phyloP scores from a whole-genome alignment of 176 grass and related monocot species.

The Avena atlantica region DNA sequence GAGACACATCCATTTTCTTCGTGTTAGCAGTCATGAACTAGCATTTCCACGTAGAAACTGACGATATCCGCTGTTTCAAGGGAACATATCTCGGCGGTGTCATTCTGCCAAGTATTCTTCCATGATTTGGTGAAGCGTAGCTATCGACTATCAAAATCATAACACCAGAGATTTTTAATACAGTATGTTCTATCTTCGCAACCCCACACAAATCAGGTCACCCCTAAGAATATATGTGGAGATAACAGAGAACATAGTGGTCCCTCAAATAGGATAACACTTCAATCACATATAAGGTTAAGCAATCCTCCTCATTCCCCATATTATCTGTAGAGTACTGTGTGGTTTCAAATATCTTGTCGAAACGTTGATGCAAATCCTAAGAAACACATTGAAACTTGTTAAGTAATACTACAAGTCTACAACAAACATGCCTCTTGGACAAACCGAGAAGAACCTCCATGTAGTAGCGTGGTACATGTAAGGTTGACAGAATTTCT shows the following conservation, averaged over 20 bases:
- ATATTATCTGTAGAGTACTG: not conserved
- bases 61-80: not conserved
- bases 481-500: no score
- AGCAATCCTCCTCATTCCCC: not conserved
- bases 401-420: constrained; percentile 36
- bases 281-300: not conserved
- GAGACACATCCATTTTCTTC: not conserved
- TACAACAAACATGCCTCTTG: constrained; percentile 60
- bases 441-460: constrained; percentile 78
- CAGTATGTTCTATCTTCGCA: not conserved
- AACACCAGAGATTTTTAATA: not conserved
- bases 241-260: not conserved
- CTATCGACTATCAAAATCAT: not conserved
- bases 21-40: not conserved
- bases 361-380: not conserved
- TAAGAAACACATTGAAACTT: not conserved
- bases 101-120: not conserved
- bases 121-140: not conserved
- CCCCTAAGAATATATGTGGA: not conserved
- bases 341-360: not conserved
- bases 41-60: not conserved
- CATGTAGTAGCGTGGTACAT: constrained; percentile 81
- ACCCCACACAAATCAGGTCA: not conserved
- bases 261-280: not conserved
- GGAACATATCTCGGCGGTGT: not conserved